Evolutionary conservation across 176 grass and related monocot genomes (phyloP).

Genomic region (Poa pratensis): DNA sequence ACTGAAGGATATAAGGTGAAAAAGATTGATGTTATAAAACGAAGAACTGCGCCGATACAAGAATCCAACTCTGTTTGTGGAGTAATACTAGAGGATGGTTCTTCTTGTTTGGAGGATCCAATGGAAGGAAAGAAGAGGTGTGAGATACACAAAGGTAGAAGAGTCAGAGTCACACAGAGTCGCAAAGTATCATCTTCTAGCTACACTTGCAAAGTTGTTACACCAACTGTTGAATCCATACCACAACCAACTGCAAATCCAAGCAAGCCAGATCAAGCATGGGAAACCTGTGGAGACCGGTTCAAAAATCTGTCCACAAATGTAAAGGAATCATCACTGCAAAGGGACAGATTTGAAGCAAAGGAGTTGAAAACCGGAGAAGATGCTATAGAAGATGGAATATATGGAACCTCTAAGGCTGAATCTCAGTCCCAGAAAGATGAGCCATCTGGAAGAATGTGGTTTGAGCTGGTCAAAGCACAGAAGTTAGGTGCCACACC

Average conservation of each 20-base stretch:
- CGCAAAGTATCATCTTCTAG: constrained; percentile 34
- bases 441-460: constrained; percentile 48
- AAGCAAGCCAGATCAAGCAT: constrained; percentile 3
- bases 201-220: constrained; percentile 25
- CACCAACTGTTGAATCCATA: constrained; percentile 26
- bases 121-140: constrained; percentile 85
- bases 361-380: constrained; percentile 32
- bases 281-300: background rate
- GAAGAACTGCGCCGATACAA: constrained; percentile 12
- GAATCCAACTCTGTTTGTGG: constrained; percentile 61
- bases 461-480: constrained; percentile 53
- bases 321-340: constrained; percentile 7
- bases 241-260: background rate
- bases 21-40: constrained; percentile 42
- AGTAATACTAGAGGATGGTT: constrained; percentile 58
- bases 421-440: constrained; percentile 17
- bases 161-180: constrained; percentile 16
- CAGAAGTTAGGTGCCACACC: background rate
- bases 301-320: background rate
- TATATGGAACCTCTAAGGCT: constrained; percentile 2
- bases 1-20: constrained; percentile 58
- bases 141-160: constrained; percentile 83
- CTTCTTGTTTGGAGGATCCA: constrained; percentile 59
- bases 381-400: constrained; percentile 22
- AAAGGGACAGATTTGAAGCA: constrained; percentile 29